Evolutionary conservation across 768 basidiomycete species (phyloP).

Genomic region (Naganishia vishniacii): DNA sequence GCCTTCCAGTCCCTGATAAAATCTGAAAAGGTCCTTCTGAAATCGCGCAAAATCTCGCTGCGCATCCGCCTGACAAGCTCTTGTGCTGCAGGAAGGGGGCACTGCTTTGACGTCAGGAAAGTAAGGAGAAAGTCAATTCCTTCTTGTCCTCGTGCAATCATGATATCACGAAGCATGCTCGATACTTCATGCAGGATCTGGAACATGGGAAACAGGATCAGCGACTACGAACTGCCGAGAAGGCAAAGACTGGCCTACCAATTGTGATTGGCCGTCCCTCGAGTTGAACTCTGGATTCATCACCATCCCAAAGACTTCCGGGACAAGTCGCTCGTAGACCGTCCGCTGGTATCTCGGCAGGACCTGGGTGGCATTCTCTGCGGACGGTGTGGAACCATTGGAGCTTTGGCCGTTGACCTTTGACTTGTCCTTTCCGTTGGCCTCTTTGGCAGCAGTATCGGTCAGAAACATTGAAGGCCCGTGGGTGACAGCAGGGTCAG

Average conservation of each 20-base stretch:
- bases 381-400: constrained; percentile 35
- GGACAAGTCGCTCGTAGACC: constrained; percentile 78
- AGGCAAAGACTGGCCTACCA: constrained; percentile 56
- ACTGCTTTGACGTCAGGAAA: constrained; percentile 82
- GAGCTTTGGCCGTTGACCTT: constrained; percentile 49
- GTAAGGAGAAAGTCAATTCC: constrained; percentile 73
- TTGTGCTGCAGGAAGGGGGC: constrained; percentile 69
- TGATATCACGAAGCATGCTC: constrained; percentile 70
- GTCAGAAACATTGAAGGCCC: constrained; percentile 36
- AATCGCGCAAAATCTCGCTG: constrained; percentile 44
- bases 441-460: constrained; percentile 27
- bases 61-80: constrained; percentile 56
- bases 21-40: constrained; percentile 46
- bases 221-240: not conserved
- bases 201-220: not conserved
- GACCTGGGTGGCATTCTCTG: constrained; percentile 42
- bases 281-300: constrained; percentile 73
- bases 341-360: constrained; percentile 89
- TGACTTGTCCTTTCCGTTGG: constrained; percentile 16
- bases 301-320: constrained; percentile 73
- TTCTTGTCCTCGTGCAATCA: constrained; percentile 72
- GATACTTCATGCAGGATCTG: constrained; percentile 88
- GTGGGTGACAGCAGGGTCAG: constrained; percentile 36
- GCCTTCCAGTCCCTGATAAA: constrained; percentile 45
- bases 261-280: constrained; percentile 78